phyloP scores from a whole-genome alignment of 2,329 filamentous ascomycete species.

The Aciculosporium take region DNA sequence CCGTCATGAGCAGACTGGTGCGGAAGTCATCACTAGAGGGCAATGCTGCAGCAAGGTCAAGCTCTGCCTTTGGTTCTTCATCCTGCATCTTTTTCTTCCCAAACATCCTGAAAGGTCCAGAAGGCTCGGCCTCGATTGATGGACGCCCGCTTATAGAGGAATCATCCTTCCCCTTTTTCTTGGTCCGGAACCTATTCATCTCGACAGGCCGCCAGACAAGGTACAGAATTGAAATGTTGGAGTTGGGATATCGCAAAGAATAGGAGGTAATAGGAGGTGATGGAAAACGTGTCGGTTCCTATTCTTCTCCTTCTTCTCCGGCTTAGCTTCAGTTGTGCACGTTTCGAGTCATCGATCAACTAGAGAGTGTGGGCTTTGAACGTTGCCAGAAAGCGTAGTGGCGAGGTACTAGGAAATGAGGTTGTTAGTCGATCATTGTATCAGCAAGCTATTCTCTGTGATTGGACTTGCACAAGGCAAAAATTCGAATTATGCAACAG shows the following conservation, averaged over 20 bases:
- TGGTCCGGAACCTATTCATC: constrained; percentile 64
- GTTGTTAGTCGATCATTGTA: background rate
- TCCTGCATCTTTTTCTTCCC: constrained; percentile 40
- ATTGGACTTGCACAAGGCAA: background rate
- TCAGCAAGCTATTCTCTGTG: background rate
- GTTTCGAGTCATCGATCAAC: background rate
- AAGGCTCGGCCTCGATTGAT: constrained; percentile 41
- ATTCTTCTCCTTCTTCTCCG: background rate
- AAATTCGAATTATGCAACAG: background rate
- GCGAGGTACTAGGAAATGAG: background rate
- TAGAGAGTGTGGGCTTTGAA: background rate
- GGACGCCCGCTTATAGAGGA: constrained; percentile 27
- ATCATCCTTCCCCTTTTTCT: constrained; percentile 55
- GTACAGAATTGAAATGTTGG: background rate
- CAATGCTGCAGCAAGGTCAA: constrained; percentile 61
- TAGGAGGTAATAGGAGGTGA: background rate
- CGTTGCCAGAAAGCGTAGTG: background rate
- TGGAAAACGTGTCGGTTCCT: background rate
- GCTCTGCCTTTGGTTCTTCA: constrained; percentile 45
- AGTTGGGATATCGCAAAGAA: no score
- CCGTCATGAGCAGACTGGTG: constrained; percentile 91
- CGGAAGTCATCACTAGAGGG: constrained; percentile 82
- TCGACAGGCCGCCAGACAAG: background rate
- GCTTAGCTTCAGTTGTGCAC: background rate
- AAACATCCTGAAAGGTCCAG: constrained; percentile 39